Base-by-base conservation (phyloP, 2,329 filamentous ascomycete species). In the Macroventuria anomochaeta region DNA sequence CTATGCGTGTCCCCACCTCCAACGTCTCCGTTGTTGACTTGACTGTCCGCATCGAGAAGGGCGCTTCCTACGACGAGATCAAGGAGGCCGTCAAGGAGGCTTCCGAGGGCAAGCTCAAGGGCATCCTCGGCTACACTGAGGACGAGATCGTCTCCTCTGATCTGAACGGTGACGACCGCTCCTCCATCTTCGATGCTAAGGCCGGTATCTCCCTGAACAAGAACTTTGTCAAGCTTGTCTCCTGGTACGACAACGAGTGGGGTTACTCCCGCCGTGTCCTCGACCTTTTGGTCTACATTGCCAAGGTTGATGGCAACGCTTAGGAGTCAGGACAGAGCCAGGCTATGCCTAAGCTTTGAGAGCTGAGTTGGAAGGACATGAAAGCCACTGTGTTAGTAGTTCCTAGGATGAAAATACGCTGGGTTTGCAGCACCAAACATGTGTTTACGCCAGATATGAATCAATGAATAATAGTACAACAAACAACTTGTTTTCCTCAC, bases 201-300 rank as follows among this genome's bases (percentile, higher is more conserved):
- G 95, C 95, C 59, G 95, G 95, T 86, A 97, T 99, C 81, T 90
- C 93, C 67, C 89, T 99, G 72, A 99, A 97, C 88, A 81, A 92
- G 75, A 93, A 97, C 88, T 97, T 97, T 79, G 88, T 96, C 86
- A 99, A 99, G 90, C 86, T 99, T 61, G 89, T 97, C 78, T 88
- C 88, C 73, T 97, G 93, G 95, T 96, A 96, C 83, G 92, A 96
- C 86, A 97, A 97, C 86, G 93, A 97, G 87, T 97, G 93, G 92
- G 95, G 93, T 76, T 97, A 99, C 89, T 96, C 90, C 80, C 93
- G 93, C 83, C 95, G 79, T 78, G 79, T 81, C 56, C 75, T 81
- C 61, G 79, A 81, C 71, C 79, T 81, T 57, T 61, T 81, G 53
- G 73, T 72, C 60, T 76, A 76, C 72, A 76, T 77, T 64, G 75